A percentile compares a stretch with the other conserved stretches of the same genome.
Evolutionary conservation across 768 basidiomycete species (phyloP).

Genomic region (Candolleomyces efflorescens): DNA sequence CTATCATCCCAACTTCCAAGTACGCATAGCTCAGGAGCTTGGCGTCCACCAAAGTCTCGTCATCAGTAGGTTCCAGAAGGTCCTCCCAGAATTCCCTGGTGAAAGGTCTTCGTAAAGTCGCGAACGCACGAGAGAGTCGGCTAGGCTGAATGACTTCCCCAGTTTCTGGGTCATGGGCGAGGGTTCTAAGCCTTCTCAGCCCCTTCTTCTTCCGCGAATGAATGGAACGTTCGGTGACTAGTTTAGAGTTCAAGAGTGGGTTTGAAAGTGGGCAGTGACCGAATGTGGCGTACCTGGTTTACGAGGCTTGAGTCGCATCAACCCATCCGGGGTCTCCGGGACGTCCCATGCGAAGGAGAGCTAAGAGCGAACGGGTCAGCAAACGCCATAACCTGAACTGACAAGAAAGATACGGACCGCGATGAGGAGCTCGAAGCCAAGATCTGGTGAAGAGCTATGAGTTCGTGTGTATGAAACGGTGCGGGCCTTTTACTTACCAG

Average conservation of each 20-base stretch:
- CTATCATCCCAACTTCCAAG: slow-evolving; percentile 60
- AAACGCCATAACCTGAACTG: too few relatives aligned
- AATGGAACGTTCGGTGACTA: slow-evolving; percentile 56
- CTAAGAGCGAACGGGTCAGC: slow-evolving; percentile 20
- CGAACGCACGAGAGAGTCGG: slow-evolving; percentile 30
- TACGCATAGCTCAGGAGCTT: slow-evolving; percentile 66
- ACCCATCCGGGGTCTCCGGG: slow-evolving; percentile 58
- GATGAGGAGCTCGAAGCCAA: slow-evolving; percentile 65
- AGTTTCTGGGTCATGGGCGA: slow-evolving; percentile 50
- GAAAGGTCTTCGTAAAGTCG: slow-evolving; percentile 48
- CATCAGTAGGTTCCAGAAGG: slow-evolving; percentile 44
- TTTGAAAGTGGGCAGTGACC: too few relatives aligned
- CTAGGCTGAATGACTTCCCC: slow-evolving; percentile 36
- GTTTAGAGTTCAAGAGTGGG: not conserved
- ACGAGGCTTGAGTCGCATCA: slow-evolving; percentile 64
- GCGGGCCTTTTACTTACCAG: slow-evolving; percentile 41
- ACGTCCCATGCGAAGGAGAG: slow-evolving; percentile 72
- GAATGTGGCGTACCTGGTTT: slow-evolving; percentile 60
- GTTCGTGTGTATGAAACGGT: not conserved
- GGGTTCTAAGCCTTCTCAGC: slow-evolving; percentile 50
- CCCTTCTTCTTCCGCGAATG: slow-evolving; percentile 51
- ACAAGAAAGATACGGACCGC: slow-evolving; percentile 39
- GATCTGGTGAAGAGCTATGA: slow-evolving; percentile 38
- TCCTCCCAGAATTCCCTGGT: slow-evolving; percentile 59
- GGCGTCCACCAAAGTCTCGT: slow-evolving; percentile 56